Base-by-base conservation (phyloP, 2,329 filamentous ascomycete species). In the Aspergillus clavatus region DNA sequence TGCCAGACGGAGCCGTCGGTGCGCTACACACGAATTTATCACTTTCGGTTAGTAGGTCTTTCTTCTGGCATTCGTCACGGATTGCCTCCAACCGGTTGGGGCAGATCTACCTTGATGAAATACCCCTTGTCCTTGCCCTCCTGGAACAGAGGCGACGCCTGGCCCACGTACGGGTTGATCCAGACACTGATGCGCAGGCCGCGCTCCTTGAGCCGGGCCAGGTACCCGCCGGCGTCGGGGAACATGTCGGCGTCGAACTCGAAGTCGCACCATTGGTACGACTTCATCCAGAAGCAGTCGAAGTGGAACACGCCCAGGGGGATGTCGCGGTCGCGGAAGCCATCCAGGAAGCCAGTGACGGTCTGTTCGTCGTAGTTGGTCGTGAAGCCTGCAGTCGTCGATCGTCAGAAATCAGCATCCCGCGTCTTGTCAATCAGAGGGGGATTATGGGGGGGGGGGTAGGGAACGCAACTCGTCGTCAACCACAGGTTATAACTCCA, bases 401-500 rank as follows among this genome's bases (percentile, higher is more conserved):
- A n/a, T n/a, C n/a, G n/a, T n/a, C n/a, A 10, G 33, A 18, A 27
- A 10, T 40, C 6, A 38, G 19, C 18, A 29, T 23, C 14, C n/a
- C 7, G 16, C 16, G 31, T 22, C 21, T 42, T 38, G 40, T 12
- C 6, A 36, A n/a, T n/a, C n/a, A n/a, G n/a, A n/a, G n/a, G n/a
- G n/a, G n/a, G n/a, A n/a, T n/a, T n/a, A n/a, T n/a, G n/a, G n/a
- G n/a, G n/a, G n/a, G 10, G 12, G 3, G 23, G 16, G 39, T 10
- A 22, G 18, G 8, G 1, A 18, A 49, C 52, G 12, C 24, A n/a
- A 61, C 65, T 68, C 1, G 86, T 90, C 44, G 81, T 87, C 16
- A 89, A 73, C 85, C 85, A 89, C 7, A 89, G 73, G 1, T 85
- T 85, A 51, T 82, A 89, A 51, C 82, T 87, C 86, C 86, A 89